phyloP scores from a whole-genome alignment of 352 stramenopile genomes.

The Pythium utonaiense region DNA sequence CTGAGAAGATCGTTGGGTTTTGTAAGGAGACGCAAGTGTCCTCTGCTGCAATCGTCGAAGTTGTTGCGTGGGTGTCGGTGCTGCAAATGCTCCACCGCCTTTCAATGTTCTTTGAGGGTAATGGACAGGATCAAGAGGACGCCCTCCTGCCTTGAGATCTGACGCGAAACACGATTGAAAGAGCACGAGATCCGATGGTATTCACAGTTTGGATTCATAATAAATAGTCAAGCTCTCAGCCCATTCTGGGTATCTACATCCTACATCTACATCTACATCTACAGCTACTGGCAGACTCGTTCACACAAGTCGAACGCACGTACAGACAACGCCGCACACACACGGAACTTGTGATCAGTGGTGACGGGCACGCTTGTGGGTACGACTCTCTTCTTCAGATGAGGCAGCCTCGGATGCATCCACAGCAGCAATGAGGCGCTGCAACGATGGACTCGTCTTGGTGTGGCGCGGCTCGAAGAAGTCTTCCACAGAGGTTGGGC shows the following conservation, averaged over 20 bases:
- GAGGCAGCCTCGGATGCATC: not conserved
- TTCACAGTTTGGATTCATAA: not conserved
- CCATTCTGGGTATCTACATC: not conserved
- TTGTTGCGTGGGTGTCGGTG: conserved; percentile 2
- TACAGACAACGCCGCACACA: not conserved
- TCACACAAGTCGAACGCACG: not conserved
- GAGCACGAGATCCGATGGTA: not conserved
- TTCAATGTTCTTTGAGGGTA: not conserved
- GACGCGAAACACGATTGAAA: too few species aligned
- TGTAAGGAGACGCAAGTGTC: not conserved
- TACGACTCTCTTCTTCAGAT: not conserved
- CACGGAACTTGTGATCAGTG: not conserved
- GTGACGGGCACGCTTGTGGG: conserved; percentile 14
- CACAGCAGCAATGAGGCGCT: conserved; percentile 17
- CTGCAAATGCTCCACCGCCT: conserved; percentile 9
- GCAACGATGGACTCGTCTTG: conserved; percentile 15
- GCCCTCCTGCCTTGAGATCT: not conserved
- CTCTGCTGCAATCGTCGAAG: conserved; percentile 1
- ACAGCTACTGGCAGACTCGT: not conserved
- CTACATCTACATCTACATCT: not conserved
- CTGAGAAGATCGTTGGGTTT: not conserved
- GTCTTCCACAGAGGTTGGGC: conserved; percentile 21
- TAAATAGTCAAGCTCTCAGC: conserved; percentile 1
- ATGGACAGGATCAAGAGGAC: not conserved
- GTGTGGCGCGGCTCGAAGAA: conserved; percentile 18